Conservation (phyloP, 1,139 yeast genomes). For the Eremothecium coryli region DNA sequence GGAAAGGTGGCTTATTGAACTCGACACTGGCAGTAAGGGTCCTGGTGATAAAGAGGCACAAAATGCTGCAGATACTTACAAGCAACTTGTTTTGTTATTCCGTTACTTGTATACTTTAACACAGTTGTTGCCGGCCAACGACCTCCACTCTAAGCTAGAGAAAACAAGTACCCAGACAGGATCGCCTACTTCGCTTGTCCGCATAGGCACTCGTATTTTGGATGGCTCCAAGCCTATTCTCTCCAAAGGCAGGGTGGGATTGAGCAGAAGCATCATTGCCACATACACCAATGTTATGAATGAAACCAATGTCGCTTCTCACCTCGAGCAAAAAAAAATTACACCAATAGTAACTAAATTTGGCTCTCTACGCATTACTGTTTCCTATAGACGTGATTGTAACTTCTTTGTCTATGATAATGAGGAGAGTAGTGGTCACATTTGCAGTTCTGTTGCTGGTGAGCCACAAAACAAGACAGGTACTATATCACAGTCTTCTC, state of each 20-base stretch:
- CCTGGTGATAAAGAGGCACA: constrained; percentile 19
- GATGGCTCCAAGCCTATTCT: constrained; percentile 73
- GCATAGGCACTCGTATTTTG: constrained; percentile 51
- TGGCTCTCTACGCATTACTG: constrained; percentile 66
- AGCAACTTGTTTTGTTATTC: constrained; percentile 59
- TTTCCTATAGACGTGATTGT: constrained; percentile 66
- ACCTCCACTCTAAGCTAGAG: constrained; percentile 38
- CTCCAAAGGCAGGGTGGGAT: constrained; percentile 76
- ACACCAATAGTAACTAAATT: constrained; percentile 63
- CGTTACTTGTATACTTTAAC: constrained; percentile 63
- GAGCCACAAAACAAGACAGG: constrained; percentile 7
- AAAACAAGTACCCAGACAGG: constrained; percentile 26
- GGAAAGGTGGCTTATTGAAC: constrained; percentile 86
- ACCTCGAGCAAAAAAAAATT: constrained; percentile 51
- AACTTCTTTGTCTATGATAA: constrained; percentile 42
- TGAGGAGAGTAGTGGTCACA: constrained; percentile 3
- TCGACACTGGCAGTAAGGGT: constrained; percentile 37
- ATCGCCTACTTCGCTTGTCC: constrained; percentile 8
- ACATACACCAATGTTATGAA: constrained; percentile 35
- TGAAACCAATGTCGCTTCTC: constrained; percentile 37
- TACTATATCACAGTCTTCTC: constrained; percentile 6
- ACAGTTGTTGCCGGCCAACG: constrained; percentile 64
- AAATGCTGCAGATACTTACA: constrained; percentile 11
- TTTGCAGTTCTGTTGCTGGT: constrained; percentile 6
- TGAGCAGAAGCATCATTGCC: constrained; percentile 54